phyloP scores from a whole-genome alignment of 768 basidiomycete species.

The Termitomyces sp. region DNA sequence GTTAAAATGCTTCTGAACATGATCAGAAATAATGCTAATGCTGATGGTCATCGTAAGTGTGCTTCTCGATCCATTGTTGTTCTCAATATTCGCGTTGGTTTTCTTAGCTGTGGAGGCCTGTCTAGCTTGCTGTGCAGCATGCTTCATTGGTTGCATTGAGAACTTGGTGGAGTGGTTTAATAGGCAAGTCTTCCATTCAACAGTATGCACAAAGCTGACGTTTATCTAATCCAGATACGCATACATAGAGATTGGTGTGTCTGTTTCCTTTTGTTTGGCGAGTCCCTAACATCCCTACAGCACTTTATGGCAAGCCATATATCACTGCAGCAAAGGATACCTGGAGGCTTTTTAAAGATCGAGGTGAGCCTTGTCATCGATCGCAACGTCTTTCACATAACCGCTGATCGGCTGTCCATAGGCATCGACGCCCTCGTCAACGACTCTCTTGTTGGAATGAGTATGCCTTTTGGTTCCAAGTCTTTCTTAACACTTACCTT shows the following conservation, averaged over 20 bases:
- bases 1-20: conserved; percentile 54
- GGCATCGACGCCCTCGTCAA: conserved; percentile 77
- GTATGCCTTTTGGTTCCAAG: conserved; percentile 30
- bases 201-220: not conserved
- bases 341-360: conserved; percentile 70
- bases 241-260: conserved; percentile 73
- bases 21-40: conserved; percentile 51
- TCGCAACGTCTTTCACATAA: conserved; percentile 2
- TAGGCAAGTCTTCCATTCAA: conserved; percentile 29
- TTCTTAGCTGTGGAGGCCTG: conserved; percentile 60
- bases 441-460: conserved; percentile 76
- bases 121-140: conserved; percentile 73
- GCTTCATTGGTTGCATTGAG: conserved; percentile 70
- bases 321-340: conserved; percentile 79
- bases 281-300: conserved; percentile 24
- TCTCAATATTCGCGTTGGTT: not conserved
- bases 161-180: conserved; percentile 75
- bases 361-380: conserved; percentile 35
- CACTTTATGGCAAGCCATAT: conserved; percentile 82
- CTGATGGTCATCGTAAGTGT: conserved; percentile 60
- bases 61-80: not conserved
- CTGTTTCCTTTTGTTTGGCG: not conserved
- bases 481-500: not conserved
- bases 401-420: conserved; percentile 17
- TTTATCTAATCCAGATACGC: conserved; percentile 46